Conservation (phyloP, 2,329 filamentous ascomycete genomes). For the Penicillium sp. region DNA sequence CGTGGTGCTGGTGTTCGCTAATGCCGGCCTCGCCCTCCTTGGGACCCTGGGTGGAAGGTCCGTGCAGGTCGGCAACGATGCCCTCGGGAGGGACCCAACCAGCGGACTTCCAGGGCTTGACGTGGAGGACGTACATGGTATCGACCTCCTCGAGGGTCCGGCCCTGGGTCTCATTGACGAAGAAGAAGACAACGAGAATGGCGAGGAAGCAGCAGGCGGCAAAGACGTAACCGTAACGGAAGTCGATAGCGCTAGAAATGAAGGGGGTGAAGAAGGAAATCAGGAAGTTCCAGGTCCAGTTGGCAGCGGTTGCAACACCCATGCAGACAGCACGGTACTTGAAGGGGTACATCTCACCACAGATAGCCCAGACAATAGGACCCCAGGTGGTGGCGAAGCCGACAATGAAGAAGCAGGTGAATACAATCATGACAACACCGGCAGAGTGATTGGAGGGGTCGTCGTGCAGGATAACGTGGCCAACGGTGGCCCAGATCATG, state of each 20-base stretch:
- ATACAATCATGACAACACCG: slow-evolving; percentile 68
- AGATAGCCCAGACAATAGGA: slow-evolving; percentile 52
- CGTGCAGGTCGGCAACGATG: slow-evolving; percentile 30
- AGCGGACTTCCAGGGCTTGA: slow-evolving; percentile 62
- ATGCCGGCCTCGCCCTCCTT: slow-evolving; percentile 22
- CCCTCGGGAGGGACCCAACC: slow-evolving; percentile 46
- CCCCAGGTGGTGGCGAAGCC: slow-evolving; percentile 72
- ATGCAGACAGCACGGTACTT: slow-evolving; percentile 68
- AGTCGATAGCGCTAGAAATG: slow-evolving; percentile 70
- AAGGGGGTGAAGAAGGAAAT: slow-evolving; percentile 78
- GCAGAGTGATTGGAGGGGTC: slow-evolving; percentile 47
- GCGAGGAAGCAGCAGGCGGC: slow-evolving; percentile 68
- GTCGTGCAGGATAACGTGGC: slow-evolving; percentile 46
- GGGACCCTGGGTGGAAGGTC: slow-evolving; percentile 7
- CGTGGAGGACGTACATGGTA: slow-evolving; percentile 68
- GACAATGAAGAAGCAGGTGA: slow-evolving; percentile 71
- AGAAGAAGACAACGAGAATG: slow-evolving; percentile 69
- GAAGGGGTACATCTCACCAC: slow-evolving; percentile 47
- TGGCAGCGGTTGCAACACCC: slow-evolving; percentile 72
- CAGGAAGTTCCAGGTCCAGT: slow-evolving; percentile 77
- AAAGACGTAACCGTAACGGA: slow-evolving; percentile 75
- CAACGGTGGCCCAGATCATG: slow-evolving; percentile 59
- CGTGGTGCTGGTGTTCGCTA: slow-evolving; percentile 23
- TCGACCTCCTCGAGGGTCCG: slow-evolving; percentile 76
- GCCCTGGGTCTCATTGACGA: slow-evolving; percentile 71